Evolutionary conservation across 2,329 filamentous ascomycete species (phyloP).

Genomic region (Colletotrichum sp.): DNA sequence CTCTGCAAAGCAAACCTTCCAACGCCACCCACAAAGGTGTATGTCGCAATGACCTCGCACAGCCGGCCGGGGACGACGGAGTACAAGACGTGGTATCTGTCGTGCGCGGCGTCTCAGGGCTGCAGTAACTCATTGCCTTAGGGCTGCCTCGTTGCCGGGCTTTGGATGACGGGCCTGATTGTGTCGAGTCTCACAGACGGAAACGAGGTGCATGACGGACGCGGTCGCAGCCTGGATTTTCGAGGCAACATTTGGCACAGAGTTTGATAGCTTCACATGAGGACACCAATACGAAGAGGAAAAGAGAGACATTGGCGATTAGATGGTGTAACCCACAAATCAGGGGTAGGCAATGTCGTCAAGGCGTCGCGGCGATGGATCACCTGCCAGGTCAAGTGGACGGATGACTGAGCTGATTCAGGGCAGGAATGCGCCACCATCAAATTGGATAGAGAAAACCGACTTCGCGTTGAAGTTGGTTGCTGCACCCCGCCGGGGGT

Average conservation of each 20-base stretch:
- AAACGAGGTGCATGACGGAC: background rate
- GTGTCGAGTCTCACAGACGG: background rate
- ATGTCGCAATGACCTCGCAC: background rate
- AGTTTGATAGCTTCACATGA: background rate
- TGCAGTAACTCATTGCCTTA: background rate
- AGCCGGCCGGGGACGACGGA: background rate
- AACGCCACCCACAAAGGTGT: background rate
- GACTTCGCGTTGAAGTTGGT: background rate
- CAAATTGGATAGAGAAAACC: background rate
- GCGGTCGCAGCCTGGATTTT: background rate
- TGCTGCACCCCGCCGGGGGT: background rate
- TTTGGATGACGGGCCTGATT: background rate
- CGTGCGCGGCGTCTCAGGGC: background rate
- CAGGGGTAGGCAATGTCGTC: background rate
- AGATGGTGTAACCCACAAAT: background rate
- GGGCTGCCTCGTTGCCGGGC: background rate
- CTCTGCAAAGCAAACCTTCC: background rate
- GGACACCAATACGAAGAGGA: background rate
- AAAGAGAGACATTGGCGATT: background rate
- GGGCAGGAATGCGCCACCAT: background rate
- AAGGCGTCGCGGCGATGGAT: background rate
- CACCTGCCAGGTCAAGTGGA: background rate
- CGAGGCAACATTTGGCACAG: background rate
- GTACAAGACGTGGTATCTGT: background rate
- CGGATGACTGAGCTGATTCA: background rate